Percentiles rank a stretch among this genome's conserved stretches.
These are phyloP conservation scores for Rhynchospora tenuis DNA, from an alignment of 176 grass and related monocot species.

Conservation along the genomic window DNA sequence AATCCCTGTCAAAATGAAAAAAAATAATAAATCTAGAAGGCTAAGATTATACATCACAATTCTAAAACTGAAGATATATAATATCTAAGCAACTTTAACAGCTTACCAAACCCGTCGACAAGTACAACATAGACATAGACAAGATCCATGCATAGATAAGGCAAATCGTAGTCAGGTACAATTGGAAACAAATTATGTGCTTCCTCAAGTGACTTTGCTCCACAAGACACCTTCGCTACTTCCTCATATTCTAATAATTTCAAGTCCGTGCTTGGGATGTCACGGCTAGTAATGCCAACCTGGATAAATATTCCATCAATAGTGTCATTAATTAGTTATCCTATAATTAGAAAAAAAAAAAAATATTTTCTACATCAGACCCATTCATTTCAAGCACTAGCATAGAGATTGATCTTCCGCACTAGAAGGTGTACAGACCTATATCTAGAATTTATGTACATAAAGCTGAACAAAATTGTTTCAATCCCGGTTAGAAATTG, in stretches of 20 bases:
- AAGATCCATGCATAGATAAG: conserved; percentile 56
- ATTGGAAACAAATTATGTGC: conserved; percentile 14
- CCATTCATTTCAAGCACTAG: no score
- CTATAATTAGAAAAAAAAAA: background rate
- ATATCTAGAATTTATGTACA: no score
- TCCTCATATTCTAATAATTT: background rate
- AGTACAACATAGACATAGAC: conserved; percentile 46
- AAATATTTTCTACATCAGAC: background rate
- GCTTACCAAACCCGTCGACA: conserved; percentile 49
- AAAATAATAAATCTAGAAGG: background rate
- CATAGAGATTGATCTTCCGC: no score
- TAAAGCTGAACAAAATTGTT: no score
- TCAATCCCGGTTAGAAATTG: no score
- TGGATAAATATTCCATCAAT: background rate
- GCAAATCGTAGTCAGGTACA: background rate
- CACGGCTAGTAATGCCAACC: conserved; percentile 15
- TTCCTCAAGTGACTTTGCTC: conserved; percentile 15
- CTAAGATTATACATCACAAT: background rate
- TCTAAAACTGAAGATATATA: background rate
- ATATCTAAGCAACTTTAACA: background rate
- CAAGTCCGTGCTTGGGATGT: background rate
- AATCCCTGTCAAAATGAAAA: conserved; percentile 17
- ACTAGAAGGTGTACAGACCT: no score
- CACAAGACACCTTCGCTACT: conserved; percentile 16
- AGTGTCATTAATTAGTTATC: background rate